Conservation (phyloP, 768 basidiomycete genomes). For the Sistotremastrum niveocremeum region DNA sequence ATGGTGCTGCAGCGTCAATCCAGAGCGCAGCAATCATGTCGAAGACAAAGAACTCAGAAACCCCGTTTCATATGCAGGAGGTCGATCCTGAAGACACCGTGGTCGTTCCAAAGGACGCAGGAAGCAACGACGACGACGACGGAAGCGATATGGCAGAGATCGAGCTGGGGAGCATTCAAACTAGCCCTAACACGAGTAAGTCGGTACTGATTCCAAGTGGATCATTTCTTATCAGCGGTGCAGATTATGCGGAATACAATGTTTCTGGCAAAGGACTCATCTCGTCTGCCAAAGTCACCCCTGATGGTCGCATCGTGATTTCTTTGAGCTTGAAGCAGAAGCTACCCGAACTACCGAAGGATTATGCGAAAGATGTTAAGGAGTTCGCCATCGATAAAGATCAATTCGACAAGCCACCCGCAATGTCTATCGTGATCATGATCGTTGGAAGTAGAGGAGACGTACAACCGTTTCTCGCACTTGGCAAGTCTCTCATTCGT, state of each 20-base stretch:
- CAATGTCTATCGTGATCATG: slow-evolving; percentile 48
- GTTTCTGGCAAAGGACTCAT: slow-evolving; percentile 28
- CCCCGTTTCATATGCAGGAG: too few species aligned
- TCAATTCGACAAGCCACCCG: slow-evolving; percentile 19
- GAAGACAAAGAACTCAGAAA: too few species aligned
- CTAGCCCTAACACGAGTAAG: too few species aligned
- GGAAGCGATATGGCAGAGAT: too few species aligned
- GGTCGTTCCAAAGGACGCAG: too few species aligned
- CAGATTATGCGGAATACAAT: slow-evolving; percentile 23
- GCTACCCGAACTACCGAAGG: slow-evolving; percentile 36
- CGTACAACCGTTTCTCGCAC: slow-evolving; percentile 52
- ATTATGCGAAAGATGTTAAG: slow-evolving; percentile 30
- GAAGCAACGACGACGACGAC: too few species aligned
- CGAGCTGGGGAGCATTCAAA: too few species aligned
- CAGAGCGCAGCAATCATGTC: too few species aligned
- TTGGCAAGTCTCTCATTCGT: slow-evolving; percentile 33
- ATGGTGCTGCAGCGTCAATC: too few species aligned
- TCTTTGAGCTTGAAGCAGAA: slow-evolving; percentile 34
- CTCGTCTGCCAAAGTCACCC: slow-evolving; percentile 26
- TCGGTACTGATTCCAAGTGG: too few species aligned
- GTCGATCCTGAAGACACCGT: too few species aligned
- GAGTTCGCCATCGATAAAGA: slow-evolving; percentile 34
- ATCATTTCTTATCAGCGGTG: not conserved
- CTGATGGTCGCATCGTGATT: slow-evolving; percentile 35
- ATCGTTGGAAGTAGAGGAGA: slow-evolving; percentile 57